phyloP scores from a whole-genome alignment of 768 basidiomycete genomes.

The Clavaria fumosa region DNA sequence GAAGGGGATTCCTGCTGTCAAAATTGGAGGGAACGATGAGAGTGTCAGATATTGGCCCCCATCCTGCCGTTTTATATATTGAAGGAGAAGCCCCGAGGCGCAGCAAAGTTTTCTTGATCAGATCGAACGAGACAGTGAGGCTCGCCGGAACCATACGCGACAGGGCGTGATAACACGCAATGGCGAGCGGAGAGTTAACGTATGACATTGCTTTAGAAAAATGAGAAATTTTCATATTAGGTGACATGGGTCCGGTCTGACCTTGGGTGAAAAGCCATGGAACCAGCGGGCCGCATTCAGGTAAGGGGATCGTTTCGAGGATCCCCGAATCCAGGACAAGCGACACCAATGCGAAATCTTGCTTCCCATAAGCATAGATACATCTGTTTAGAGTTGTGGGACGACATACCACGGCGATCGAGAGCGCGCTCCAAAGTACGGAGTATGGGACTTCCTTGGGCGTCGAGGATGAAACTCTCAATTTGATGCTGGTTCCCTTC shows the following conservation, averaged over 20 bases:
- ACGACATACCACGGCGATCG: conserved; percentile 20
- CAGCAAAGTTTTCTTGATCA: too few relatives aligned
- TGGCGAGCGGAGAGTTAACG: conserved; percentile 15
- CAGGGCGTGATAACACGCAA: too few relatives aligned
- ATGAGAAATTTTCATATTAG: background rate
- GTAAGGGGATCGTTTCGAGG: conserved; percentile 20
- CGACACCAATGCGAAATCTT: conserved; percentile 27
- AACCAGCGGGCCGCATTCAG: conserved; percentile 18
- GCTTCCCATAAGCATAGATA: conserved; percentile 3
- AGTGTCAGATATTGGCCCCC: too few relatives aligned
- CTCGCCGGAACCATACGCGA: too few relatives aligned
- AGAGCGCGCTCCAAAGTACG: conserved; percentile 19
- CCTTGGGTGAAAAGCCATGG: conserved; percentile 30
- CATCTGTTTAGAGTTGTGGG: conserved; percentile 1
- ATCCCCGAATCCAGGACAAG: conserved; percentile 29
- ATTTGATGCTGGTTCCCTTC: too few relatives aligned
- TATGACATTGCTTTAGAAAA: too few relatives aligned
- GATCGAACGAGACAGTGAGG: too few relatives aligned
- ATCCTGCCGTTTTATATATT: too few relatives aligned
- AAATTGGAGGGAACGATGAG: too few relatives aligned
- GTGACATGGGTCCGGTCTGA: conserved; percentile 9
- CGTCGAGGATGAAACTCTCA: conserved; percentile 7
- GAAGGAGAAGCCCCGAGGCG: too few relatives aligned
- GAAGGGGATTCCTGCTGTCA: conserved; percentile 16
- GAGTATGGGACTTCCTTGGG: conserved; percentile 9